phyloP scores from a whole-genome alignment of 495 filamentous ascomycete genomes.

The Penicillium alfredii region DNA sequence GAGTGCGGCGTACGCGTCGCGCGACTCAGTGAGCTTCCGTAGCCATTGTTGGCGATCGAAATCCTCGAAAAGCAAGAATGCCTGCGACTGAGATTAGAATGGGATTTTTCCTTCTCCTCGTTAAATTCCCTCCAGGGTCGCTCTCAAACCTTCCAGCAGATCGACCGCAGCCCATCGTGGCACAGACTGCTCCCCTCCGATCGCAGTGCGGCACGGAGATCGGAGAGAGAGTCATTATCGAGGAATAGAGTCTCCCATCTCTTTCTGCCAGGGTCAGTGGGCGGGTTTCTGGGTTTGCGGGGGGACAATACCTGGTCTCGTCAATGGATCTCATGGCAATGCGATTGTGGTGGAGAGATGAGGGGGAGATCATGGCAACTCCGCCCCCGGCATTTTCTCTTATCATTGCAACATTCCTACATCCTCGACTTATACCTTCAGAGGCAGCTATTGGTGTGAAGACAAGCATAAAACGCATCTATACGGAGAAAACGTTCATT shows the following conservation, averaged over 20 bases:
- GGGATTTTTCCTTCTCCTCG: too few relatives aligned
- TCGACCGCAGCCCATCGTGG: conserved; percentile 68
- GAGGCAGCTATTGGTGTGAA: too few relatives aligned
- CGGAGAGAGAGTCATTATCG: conserved; percentile 51
- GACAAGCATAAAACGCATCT: too few relatives aligned
- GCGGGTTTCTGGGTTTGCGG: conserved; percentile 1
- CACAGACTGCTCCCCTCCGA: conserved; percentile 55
- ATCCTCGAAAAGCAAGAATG: conserved; percentile 73
- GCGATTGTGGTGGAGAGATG: conserved; percentile 16
- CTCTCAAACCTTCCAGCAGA: conserved; percentile 81
- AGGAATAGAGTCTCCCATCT: conserved; percentile 64
- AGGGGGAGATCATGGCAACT: conserved; percentile 18
- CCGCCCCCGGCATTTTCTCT: conserved; percentile 11
- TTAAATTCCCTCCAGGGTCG: not conserved
- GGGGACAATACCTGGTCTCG: conserved; percentile 49
- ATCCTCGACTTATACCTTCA: not conserved
- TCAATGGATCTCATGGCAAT: conserved; percentile 57
- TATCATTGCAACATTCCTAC: conserved; percentile 15
- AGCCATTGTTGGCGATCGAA: conserved; percentile 65
- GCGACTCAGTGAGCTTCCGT: conserved; percentile 56
- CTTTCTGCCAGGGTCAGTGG: conserved; percentile 30
- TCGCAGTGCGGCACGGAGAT: conserved; percentile 62
- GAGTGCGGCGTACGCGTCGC: conserved; percentile 66
- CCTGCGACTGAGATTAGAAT: conserved; percentile 40
- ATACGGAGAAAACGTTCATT: too few relatives aligned